Percentiles rank a stretch among this genome's conserved stretches.
These are phyloP conservation scores for Aspergillus proliferans DNA, from an alignment of 2,329 filamentous ascomycete species.

Conservation along the genomic window DNA sequence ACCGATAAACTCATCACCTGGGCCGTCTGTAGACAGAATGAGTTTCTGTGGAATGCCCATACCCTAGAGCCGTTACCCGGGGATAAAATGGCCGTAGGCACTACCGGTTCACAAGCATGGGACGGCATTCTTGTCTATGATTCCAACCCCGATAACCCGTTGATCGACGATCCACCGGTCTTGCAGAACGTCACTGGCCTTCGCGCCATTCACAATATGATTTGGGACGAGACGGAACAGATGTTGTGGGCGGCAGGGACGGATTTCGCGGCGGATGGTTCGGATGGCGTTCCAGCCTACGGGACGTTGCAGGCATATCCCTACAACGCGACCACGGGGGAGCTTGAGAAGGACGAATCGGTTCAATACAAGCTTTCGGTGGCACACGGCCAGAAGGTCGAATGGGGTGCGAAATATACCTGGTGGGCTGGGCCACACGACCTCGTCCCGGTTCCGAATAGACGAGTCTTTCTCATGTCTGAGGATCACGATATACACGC, in stretches of 20 bases:
- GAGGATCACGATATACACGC: constrained; percentile 16
- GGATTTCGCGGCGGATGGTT: constrained; percentile 18
- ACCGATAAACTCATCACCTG: constrained; percentile 20
- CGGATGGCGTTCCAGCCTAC: constrained; percentile 14
- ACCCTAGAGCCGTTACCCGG: constrained; percentile 16
- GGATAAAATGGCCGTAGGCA: constrained; percentile 15
- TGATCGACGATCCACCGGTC: constrained; percentile 15
- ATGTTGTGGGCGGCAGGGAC: constrained; percentile 19
- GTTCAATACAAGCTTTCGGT: constrained; percentile 9
- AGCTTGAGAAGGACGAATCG: constrained; percentile 9
- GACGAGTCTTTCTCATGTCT: constrained; percentile 17
- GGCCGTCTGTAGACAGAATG: constrained; percentile 15
- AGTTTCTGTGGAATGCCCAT: constrained; percentile 17
- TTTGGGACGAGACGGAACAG: constrained; percentile 19
- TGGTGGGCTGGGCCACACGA: constrained; percentile 21
- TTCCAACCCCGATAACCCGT: constrained; percentile 10
- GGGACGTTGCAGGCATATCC: constrained; percentile 16
- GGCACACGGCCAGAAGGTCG: constrained; percentile 11
- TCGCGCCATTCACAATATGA: constrained; percentile 18
- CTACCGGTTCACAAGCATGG: constrained; percentile 17
- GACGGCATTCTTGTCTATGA: constrained; percentile 21
- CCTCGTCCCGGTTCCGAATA: constrained; percentile 19
- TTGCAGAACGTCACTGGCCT: constrained; percentile 19
- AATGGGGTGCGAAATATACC: constrained; percentile 18
- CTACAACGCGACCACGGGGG: constrained; percentile 13